Evolutionary conservation across 179 eudicot species (phyloP), one percentile per base, ranked within the genome.

Genomic region (Beta corolliflora): DNA sequence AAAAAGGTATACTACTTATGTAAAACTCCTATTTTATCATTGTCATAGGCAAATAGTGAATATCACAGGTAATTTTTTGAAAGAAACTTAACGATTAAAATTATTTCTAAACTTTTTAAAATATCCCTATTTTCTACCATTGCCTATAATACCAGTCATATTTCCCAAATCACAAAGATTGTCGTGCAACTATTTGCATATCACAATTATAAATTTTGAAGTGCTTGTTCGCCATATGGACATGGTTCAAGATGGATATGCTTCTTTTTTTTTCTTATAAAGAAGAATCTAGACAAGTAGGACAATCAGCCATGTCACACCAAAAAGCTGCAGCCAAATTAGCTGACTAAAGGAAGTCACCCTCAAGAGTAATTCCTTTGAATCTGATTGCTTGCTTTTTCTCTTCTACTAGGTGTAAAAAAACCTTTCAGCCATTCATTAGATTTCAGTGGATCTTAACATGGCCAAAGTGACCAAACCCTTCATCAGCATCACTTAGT

Each of bases 381-480:
- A 48, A 68, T 61, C 73, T 75, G 56, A 79, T 79, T 72, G 63
- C 73, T 82, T 79, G 82, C 79, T 75, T 79, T 76, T 4, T 2
- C 72, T 54, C 29, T 68, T 56, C 54, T 81, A 9, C 54, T 25
- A 69, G 41, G 36, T 55, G 68, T 19, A 73, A 79, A 48, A 83
- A 75, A 67, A 77, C 60, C 41, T 53, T 70, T 77, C 44, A 56
- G 44, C 76, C 79, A 77, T 76, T 68, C 80, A 72, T 84, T 82
- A 65, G 77, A 73, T 50, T 71, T 56, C 58, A 61, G 79, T 66
- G 82, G 69, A 83, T 85, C 80, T 25, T 80, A 88, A 84, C 83
- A 82, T 82, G 91, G 87, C 87, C 90, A 80, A 83, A 81, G 70
- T 87, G 84, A 85, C 87, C 79, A 75, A 56, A 80, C 73, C 54